Evolutionary conservation across 2,329 filamentous ascomycete species (phyloP), one percentile per base, ranked within the genome.

Genomic region (Rhexocercosporidium sp.): DNA sequence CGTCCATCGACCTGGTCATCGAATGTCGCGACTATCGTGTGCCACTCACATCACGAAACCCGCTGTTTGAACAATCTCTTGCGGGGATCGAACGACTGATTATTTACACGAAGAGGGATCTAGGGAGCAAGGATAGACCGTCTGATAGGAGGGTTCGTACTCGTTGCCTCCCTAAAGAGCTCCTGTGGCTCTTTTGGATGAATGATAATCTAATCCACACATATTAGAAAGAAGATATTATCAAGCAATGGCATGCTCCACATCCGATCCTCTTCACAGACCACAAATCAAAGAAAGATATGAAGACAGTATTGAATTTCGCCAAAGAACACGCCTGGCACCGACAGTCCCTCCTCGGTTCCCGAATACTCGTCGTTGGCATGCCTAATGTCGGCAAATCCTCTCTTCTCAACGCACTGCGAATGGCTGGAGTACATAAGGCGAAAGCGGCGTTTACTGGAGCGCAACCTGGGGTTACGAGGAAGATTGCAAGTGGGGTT

Each of bases 311-410:
- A n/a, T 78, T 87, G 31, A 78, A 82, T 1, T 81, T 82, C 65
- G 81, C 89, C 64, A 84, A 84, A 66, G 75, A 80, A 3, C 82
- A 86, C 69, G 85, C 85, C 27, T 70, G 75, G n/a, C 76, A 80
- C 29, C 77, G 79, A 34, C 83, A 88, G 73, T 87, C 86, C 25
- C 81, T 98, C n/a, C 90, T 92, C 8, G 94, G 94, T n/a, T 86
- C 93, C 72, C 88, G 94, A 59, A 87, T 94, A 65, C 86, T 99
- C 78, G 88, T 98, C 0, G 94, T 98, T 16, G 96, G 96, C 64
- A 97, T 99, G 94, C 96, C 96, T 41, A 99, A 99, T 77, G 93
- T 97, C 0, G 96, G 96, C 41, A 99, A 99, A 81, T 97, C 93
- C 56, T 94, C 94, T 1, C 84, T 99, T n/a, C 87, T 99, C 49